phyloP scores from a whole-genome alignment of 768 basidiomycete species.

The Favolaschia claudopus region DNA sequence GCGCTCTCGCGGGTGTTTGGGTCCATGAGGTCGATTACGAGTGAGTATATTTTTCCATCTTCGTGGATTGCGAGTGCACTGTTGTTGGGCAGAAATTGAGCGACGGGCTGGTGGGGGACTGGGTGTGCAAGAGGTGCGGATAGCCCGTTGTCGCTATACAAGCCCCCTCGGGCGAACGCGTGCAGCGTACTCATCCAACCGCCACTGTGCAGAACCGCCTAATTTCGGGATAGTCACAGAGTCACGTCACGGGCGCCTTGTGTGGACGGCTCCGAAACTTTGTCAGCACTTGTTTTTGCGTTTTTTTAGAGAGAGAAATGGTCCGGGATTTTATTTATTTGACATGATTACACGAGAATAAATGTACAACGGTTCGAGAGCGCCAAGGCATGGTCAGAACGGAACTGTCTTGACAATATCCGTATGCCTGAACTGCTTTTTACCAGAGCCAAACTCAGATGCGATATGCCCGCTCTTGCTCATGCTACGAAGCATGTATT shows the following conservation, averaged over 20 bases:
- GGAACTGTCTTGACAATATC: conserved; percentile 8
- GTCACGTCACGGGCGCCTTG: too few species aligned
- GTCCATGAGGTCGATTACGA: conserved; percentile 90
- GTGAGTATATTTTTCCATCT: conserved; percentile 82
- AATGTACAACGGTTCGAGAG: too few species aligned
- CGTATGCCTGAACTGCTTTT: conserved; percentile 76
- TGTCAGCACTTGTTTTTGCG: too few species aligned
- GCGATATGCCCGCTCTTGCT: conserved; percentile 82
- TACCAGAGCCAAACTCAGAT: conserved; percentile 82
- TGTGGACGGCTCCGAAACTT: too few species aligned
- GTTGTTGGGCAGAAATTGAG: conserved; percentile 48
- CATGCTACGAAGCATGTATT: conserved; percentile 89
- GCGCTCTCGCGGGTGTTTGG: conserved; percentile 87
- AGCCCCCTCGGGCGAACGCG: conserved; percentile 62
- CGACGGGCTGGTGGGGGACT: conserved; percentile 56
- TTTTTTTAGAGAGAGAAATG: too few species aligned
- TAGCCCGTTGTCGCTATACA: conserved; percentile 70
- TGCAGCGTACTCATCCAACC: conserved; percentile 75
- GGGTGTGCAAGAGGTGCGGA: conserved; percentile 63
- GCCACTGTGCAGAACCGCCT: too few species aligned
- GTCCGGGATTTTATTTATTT: too few species aligned
- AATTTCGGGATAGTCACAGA: too few species aligned
- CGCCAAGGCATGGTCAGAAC: too few species aligned
- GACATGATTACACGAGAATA: too few species aligned
- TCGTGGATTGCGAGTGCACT: conserved; percentile 52